phyloP scores from a whole-genome alignment of 306 rosid genomes.

The Purshia tridentata region DNA sequence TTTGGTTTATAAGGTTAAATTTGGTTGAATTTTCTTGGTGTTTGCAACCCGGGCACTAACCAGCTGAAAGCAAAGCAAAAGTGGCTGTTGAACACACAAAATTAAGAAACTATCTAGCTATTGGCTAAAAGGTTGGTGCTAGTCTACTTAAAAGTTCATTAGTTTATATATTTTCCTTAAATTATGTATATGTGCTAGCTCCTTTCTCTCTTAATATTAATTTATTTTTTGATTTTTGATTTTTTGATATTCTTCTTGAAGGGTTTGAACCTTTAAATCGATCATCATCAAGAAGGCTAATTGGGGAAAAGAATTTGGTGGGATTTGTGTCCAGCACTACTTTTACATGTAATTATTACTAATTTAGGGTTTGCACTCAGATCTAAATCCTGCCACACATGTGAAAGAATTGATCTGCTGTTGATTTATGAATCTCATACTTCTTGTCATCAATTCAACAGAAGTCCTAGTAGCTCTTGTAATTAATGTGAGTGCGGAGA shows the following conservation, averaged over 20 bases:
- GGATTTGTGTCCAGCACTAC: neutral
- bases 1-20: neutral
- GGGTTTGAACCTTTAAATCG: neutral
- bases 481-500: constrained; percentile 19
- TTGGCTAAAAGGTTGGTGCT: constrained; percentile 9
- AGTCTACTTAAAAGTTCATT: neutral
- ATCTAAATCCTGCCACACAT: constrained; percentile 37
- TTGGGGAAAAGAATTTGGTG: neutral
- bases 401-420: constrained; percentile 22
- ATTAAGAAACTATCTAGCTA: neutral
- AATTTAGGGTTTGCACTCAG: constrained; percentile 37
- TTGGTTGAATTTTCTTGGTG: constrained; percentile 8
- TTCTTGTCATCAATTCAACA: constrained; percentile 7
- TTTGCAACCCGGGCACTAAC: neutral
- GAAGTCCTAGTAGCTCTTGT: neutral
- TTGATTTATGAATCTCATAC: neutral
- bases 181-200: neutral
- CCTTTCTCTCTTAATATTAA: neutral
- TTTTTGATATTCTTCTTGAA: neutral
- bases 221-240: neutral
- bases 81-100: neutral
- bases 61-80: constrained; percentile 1
- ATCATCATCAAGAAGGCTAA: neutral
- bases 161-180: neutral
- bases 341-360: neutral